Conservation (phyloP, 306 rosid genomes). For the Lagenaria siceraria region DNA sequence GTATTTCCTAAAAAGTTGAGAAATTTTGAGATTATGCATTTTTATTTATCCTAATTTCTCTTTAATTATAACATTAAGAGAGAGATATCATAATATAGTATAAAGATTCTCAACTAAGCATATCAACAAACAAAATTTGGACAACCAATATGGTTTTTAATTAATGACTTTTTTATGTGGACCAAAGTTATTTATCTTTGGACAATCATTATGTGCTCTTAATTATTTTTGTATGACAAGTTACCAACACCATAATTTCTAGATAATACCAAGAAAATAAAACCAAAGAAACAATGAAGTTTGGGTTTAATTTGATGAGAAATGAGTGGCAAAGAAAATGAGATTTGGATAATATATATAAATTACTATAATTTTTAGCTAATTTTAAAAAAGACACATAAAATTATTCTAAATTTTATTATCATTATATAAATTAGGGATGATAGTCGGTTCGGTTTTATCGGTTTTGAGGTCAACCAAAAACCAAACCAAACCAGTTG, state of each 20-base stretch:
- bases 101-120: conserved; percentile 1
- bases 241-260: neutral
- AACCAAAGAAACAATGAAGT: neutral
- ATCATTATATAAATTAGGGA: too few species aligned
- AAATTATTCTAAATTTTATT: too few species aligned
- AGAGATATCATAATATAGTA: neutral
- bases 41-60: neutral
- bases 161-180: neutral
- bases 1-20: neutral
- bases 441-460: too few species aligned
- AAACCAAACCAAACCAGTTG: too few species aligned
- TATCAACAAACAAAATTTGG: neutral
- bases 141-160: conserved; percentile 3
- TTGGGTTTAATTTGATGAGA: neutral
- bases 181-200: conserved; percentile 1
- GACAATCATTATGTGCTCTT: neutral
- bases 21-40: neutral
- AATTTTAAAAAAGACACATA: neutral
- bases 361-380: too few species aligned
- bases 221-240: neutral
- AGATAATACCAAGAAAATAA: neutral
- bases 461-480: too few species aligned
- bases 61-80: neutral
- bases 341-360: neutral
- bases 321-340: neutral